phyloP scores from a whole-genome alignment of 169 alveolate species.

The Toxoplasma gondii region DNA sequence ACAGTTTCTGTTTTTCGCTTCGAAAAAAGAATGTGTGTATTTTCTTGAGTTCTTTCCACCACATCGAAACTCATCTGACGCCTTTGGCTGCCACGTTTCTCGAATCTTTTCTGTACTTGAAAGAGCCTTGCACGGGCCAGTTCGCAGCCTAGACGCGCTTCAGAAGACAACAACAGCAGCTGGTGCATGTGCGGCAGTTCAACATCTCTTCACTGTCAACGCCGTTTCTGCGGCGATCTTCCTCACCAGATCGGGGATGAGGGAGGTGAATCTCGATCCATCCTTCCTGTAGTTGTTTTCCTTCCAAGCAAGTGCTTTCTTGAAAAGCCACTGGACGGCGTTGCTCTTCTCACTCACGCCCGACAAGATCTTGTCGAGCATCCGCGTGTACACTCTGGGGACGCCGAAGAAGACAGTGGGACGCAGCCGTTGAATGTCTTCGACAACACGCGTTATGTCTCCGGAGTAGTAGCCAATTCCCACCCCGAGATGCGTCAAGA shows the following conservation, averaged over 20 bases:
- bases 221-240: neutral
- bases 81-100: no score
- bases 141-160: no score
- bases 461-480: slow-evolving; percentile 77
- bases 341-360: slow-evolving; percentile 36
- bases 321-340: slow-evolving; percentile 46
- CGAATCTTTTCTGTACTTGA: no score
- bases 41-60: no score
- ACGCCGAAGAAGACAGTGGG: slow-evolving; percentile 89
- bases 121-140: no score
- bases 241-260: slow-evolving; percentile 46
- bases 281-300: neutral
- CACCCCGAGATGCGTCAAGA: slow-evolving; percentile 38
- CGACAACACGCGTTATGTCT: slow-evolving; percentile 79
- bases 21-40: no score
- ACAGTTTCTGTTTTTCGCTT: no score
- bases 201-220: neutral
- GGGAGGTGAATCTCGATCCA: neutral
- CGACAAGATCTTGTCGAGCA: slow-evolving; percentile 68
- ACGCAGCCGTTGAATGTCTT: slow-evolving; percentile 81
- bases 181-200: neutral
- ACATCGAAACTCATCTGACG: no score
- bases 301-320: slow-evolving; percentile 37
- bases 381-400: slow-evolving; percentile 84
- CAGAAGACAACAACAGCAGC: no score